Evolutionary conservation across 495 filamentous ascomycete species (phyloP).

Genomic region (Trichoderma reesei): DNA sequence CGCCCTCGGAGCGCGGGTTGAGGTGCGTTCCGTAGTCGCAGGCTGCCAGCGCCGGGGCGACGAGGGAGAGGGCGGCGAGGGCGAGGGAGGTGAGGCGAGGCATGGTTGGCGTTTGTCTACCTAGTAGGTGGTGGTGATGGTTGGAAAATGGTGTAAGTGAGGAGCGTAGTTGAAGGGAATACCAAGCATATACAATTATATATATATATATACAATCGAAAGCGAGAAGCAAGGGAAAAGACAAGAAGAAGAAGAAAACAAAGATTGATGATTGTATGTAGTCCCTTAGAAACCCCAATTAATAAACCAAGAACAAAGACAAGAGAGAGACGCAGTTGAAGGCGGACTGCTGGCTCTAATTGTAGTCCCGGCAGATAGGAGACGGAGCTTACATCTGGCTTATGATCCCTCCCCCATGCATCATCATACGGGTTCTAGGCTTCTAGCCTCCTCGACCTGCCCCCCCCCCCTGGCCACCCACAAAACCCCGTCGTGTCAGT

Average conservation of each 20-base stretch:
- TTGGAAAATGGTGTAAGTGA: too few relatives aligned
- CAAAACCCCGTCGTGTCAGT: too few relatives aligned
- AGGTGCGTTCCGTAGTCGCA: constrained; percentile 5
- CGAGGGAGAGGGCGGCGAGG: not conserved
- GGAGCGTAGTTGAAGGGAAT: too few relatives aligned
- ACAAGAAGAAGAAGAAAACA: not conserved
- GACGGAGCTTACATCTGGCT: not conserved
- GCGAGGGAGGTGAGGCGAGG: not conserved
- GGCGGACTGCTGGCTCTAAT: not conserved
- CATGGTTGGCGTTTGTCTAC: not conserved
- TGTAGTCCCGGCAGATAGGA: not conserved
- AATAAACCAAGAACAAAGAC: too few relatives aligned
- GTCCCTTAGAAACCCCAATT: too few relatives aligned
- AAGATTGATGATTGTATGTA: too few relatives aligned
- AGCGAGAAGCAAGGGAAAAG: not conserved
- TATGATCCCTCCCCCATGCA: not conserved
- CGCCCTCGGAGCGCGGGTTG: not conserved
- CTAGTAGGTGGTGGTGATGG: too few relatives aligned
- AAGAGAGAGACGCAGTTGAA: not conserved
- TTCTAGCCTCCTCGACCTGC: too few relatives aligned
- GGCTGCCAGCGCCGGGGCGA: not conserved
- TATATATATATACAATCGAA: too few relatives aligned
- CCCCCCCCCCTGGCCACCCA: too few relatives aligned
- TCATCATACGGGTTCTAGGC: too few relatives aligned
- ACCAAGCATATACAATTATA: too few relatives aligned